Evolutionary conservation across 2,329 filamentous ascomycete genomes (phyloP), one percentile per base, ranked within the genome.

Genomic region (Cladosporium sp.): DNA sequence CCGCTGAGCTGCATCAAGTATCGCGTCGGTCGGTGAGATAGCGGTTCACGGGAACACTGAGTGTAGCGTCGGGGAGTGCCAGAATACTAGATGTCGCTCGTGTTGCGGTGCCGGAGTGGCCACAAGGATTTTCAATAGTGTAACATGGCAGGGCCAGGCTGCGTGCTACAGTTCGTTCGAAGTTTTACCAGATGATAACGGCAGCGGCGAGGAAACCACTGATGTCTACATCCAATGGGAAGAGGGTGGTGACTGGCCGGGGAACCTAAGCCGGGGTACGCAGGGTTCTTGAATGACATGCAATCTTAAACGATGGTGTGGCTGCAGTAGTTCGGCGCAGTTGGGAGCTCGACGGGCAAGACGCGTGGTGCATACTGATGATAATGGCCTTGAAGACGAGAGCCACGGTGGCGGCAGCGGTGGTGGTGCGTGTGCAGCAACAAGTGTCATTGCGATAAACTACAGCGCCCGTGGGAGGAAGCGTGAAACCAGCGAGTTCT

Each of bases 231-330:
- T 33, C 52, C 52, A 55, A 55, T 55, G 16, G 31, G 52, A 55
- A 21, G 52, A 31, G 29, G 28, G 10, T 33, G 7, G 16, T 31
- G 52, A 21, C 29, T 33, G 52, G 52, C 52, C 23, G 52, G 52
- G 52, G 52, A 46, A 61, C 58, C 58, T 61, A 61, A 29, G 58
- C 58, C 58, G 56, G 56, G 56, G 56, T 28, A 28, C 5, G 56
- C 56, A 61, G 58, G 58, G 58, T 50, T 52, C 11, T 52, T 28
- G 44, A 61, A 50, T 61, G 49, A 37, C n/a, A 29, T 29, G 44
- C 58, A 61, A 61, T 61, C 49, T 61, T 29, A 55, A 55, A 29
- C 40, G n/a, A 55, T 31, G 28, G 52, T 55, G 52, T 55, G 52
- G 52, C 52, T 55, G 52, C 52, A 55, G 52, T 55, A 55, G 52